These are phyloP conservation scores for Schizosaccharomyces japonicus DNA, from an alignment of 805 yeast species.

Conservation along the genomic window DNA sequence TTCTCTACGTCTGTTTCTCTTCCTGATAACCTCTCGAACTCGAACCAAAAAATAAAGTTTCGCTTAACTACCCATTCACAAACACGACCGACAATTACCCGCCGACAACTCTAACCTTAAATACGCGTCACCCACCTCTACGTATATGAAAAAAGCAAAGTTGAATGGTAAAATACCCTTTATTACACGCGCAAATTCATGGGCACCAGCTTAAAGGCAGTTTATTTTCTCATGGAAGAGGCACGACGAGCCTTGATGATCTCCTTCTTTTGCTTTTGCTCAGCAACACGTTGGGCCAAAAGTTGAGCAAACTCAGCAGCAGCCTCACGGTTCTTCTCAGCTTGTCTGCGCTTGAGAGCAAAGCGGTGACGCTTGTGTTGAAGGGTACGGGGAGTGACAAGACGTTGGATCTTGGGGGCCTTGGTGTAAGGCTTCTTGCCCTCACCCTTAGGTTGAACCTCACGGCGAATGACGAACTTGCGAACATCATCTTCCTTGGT, in stretches of 20 bases:
- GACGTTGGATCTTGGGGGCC: slow-evolving; percentile 99
- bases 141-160: too few species aligned
- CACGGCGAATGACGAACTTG: slow-evolving; percentile 92
- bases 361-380: slow-evolving; percentile 96
- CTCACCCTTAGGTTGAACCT: slow-evolving; percentile 45
- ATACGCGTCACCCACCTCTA: too few species aligned
- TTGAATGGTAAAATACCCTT: too few species aligned
- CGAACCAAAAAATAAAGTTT: too few species aligned
- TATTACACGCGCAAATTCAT: too few species aligned
- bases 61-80: too few species aligned
- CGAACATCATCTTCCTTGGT: slow-evolving; percentile 81
- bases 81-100: too few species aligned
- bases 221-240: slow-evolving; percentile 49
- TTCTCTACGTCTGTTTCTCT: too few species aligned
- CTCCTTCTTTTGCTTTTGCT: slow-evolving; percentile 95
- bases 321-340: slow-evolving; percentile 98
- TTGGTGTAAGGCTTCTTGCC: slow-evolving; percentile 96
- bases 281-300: slow-evolving; percentile 92
- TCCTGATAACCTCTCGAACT: too few species aligned
- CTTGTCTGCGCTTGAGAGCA: slow-evolving; percentile 82
- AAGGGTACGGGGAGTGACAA: slow-evolving; percentile 94
- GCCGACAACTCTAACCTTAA: too few species aligned
- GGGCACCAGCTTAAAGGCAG: too few species aligned
- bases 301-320: slow-evolving; percentile 99
- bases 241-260: slow-evolving; percentile 99